phyloP scores from a whole-genome alignment of 257 asterid genomes.

The Parsonsia alboflavescens region DNA sequence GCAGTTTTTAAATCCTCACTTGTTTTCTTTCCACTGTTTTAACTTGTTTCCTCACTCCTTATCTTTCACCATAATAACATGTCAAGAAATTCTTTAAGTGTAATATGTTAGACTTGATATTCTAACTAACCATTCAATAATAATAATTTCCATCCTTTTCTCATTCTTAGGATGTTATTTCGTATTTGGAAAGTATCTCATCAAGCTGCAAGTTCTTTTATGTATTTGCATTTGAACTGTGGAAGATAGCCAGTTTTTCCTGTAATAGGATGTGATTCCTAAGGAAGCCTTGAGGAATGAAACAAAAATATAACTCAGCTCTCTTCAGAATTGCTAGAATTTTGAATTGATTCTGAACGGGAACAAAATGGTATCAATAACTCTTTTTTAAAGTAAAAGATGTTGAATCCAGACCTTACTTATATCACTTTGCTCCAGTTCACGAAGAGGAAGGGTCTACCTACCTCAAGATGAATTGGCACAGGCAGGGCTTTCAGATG shows the following conservation, averaged over 20 bases:
- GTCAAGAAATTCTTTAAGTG: not conserved
- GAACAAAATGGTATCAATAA: not conserved
- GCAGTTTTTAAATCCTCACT: no score
- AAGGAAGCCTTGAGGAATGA: not conserved
- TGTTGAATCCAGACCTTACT: not conserved
- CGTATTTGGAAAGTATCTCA: not conserved
- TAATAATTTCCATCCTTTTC: not conserved
- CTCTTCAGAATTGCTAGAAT: not conserved
- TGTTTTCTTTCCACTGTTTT: no score
- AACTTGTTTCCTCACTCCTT: not conserved
- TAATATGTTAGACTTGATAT: not conserved
- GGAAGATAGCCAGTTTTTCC: not conserved
- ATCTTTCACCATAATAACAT: not conserved
- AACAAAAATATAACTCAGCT: not conserved
- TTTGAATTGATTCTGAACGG: not conserved
- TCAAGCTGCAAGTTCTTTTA: not conserved
- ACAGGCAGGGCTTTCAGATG: conserved; percentile 82
- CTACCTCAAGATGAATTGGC: conserved; percentile 95
- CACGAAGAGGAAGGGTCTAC: conserved; percentile 88
- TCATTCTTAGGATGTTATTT: not conserved
- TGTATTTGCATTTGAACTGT: not conserved
- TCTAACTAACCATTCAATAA: not conserved
- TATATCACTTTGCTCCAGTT: conserved; percentile 38
- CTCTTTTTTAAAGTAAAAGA: not conserved
- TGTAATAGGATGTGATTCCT: not conserved